A percentile compares a stretch with the other conserved stretches of the same genome.
These are phyloP conservation scores for Coemansia sp. DNA, from an alignment of 192 early-diverging fungal species.

Conservation along the genomic window DNA sequence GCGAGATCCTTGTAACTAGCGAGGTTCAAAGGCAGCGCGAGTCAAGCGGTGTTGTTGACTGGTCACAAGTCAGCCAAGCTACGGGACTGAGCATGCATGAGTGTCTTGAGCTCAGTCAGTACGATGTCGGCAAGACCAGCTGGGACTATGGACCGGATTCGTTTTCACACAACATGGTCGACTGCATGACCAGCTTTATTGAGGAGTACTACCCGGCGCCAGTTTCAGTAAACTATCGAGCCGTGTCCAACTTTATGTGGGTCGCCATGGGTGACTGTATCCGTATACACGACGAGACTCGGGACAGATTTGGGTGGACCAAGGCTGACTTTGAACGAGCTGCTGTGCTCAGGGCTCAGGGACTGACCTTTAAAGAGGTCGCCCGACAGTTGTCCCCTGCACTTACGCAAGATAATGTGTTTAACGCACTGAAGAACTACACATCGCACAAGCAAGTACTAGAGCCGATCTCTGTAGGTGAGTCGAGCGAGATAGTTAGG, in stretches of 20 bases:
- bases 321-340: not conserved
- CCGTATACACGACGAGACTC: constrained; percentile 4
- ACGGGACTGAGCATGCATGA: not conserved
- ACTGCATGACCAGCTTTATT: constrained; percentile 19
- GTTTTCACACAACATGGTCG: constrained; percentile 6
- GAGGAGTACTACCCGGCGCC: constrained; percentile 13
- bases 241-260: constrained; percentile 35
- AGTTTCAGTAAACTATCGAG: constrained; percentile 1
- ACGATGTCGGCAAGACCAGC: constrained; percentile 6
- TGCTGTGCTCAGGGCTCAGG: not conserved
- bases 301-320: constrained; percentile 13
- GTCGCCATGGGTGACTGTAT: constrained; percentile 15
- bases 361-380: constrained; percentile 9
- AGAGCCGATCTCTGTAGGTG: too few relatives aligned
- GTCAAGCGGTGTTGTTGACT: constrained; percentile 8
- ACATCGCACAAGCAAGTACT: too few relatives aligned
- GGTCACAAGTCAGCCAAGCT: not conserved
- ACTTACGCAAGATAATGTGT: not conserved
- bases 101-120: constrained; percentile 16
- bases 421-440: too few relatives aligned
- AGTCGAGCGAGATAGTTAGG: too few relatives aligned
- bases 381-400: constrained; percentile 11
- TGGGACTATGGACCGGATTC: constrained; percentile 15
- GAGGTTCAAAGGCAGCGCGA: not conserved
- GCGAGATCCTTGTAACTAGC: not conserved